Evolutionary conservation across 1,284 basidiomycete species (phyloP), one percentile per base, ranked within the genome.

Genomic region (Papiliotrema fonsecae): DNA sequence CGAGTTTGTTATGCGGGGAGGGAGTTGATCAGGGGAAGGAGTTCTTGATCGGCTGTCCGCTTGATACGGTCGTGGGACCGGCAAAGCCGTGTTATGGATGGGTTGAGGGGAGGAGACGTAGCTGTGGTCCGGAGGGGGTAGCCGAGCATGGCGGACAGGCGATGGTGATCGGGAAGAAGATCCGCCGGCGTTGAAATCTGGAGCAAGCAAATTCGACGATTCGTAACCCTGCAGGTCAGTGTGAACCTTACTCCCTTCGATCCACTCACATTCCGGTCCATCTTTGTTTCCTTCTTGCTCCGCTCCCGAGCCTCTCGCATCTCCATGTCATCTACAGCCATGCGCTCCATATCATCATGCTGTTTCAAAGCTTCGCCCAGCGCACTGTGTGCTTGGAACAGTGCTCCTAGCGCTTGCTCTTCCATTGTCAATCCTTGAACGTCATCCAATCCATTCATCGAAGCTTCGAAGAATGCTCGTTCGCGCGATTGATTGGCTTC

Each of bases 221-320:
- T 21, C 14, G 21, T 19, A 19, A 24, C 11, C 22, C 16, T 24
- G 39, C n/a, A 16, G 32, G n/a, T n/a, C 31, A 21, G 13, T n/a
- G n/a, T 42, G 26, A 42, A n/a, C n/a, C 6, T 37, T 18, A 19
- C 30, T n/a, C 13, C 19, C 10, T 16, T 21, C 42, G 16, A 10
- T 21, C 7, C 1, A 56, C 67, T 61, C 50, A 69, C 65, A 43
- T 51, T 51, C 16, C 65, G 49, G 39, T 67, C 64, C 62, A 72
- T 67, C 41, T 62, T 60, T 7, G 62, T 70, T 7, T 74, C 72
- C 47, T 61, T 68, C 57, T 68, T 71, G 54, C 71, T 73, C 49
- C 66, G 54, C 57, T 74, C 72, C 45, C 67, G 57, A 2, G 63
- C 72, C 27, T 67, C 66, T 6, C 64, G 53, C 39, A 70, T 37